Evolutionary conservation across 1,284 basidiomycete genomes (phyloP).

Genomic region (Jaminaea rosea): DNA sequence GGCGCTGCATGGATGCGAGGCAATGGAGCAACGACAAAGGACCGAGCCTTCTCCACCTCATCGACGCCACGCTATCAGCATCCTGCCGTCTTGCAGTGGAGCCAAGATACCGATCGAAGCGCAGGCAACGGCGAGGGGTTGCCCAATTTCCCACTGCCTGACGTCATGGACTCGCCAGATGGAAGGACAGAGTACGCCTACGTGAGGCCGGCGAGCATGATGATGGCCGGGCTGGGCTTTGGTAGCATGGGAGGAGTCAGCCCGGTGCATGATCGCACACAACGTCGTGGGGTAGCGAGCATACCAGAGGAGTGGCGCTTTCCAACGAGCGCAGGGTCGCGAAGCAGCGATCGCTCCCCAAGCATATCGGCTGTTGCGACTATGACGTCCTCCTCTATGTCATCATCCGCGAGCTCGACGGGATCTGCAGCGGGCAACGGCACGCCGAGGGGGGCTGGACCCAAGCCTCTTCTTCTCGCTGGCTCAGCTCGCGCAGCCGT

Average conservation of each 20-base stretch:
- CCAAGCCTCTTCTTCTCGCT: constrained; percentile 26
- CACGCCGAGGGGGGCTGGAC: constrained; percentile 17
- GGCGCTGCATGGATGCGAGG: constrained; percentile 3
- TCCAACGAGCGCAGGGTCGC: constrained; percentile 6
- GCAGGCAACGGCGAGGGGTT: constrained; percentile 26
- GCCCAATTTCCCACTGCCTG: constrained; percentile 36
- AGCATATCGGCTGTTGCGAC: too few relatives aligned
- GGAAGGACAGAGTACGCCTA: constrained; percentile 25
- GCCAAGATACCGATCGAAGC: too few relatives aligned
- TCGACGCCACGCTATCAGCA: too few relatives aligned
- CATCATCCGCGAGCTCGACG: constrained; percentile 10
- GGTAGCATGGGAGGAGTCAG: not conserved
- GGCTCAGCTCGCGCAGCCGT: constrained; percentile 16
- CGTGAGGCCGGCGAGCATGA: constrained; percentile 7
- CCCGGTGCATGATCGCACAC: constrained; percentile 3
- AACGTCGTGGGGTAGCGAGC: constrained; percentile 12
- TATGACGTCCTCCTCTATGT: too few relatives aligned
- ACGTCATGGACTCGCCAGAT: constrained; percentile 27
- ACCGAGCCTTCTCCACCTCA: too few relatives aligned
- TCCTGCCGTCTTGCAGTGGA: constrained; percentile 21
- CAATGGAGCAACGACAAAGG: not conserved
- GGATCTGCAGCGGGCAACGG: constrained; percentile 19
- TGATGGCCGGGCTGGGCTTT: not conserved
- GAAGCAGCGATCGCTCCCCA: constrained; percentile 23
- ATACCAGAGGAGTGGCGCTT: constrained; percentile 15